These are phyloP conservation scores for Lepidium aucheri DNA, from an alignment of 345 rosid genomes.

Conservation along the genomic window DNA sequence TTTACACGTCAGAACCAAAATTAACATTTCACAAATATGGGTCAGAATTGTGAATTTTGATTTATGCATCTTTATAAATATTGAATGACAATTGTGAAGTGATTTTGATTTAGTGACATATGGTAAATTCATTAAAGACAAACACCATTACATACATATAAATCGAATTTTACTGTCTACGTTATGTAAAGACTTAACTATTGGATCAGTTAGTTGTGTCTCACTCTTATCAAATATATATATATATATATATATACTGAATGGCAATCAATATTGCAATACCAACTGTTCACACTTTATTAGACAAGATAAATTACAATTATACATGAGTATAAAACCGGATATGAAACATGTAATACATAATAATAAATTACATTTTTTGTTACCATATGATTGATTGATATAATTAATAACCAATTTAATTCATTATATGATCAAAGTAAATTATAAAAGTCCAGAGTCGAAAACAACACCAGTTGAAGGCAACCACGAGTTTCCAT, in stretches of 20 bases:
- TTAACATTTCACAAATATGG: neutral
- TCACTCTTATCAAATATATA: too few relatives aligned
- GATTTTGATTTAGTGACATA: too few relatives aligned
- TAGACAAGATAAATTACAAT: neutral
- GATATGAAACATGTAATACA: neutral
- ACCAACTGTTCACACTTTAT: neutral
- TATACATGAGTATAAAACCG: neutral
- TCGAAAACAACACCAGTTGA: constrained; percentile 25
- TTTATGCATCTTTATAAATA: too few relatives aligned
- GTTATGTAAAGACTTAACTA: too few relatives aligned
- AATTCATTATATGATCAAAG: neutral
- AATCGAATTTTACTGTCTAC: too few relatives aligned
- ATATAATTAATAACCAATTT: neutral
- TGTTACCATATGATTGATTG: neutral
- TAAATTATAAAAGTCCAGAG: constrained; percentile 15
- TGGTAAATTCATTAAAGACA: too few relatives aligned
- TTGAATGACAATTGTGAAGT: too few relatives aligned
- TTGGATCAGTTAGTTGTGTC: too few relatives aligned
- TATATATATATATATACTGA: too few relatives aligned
- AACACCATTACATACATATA: too few relatives aligned
- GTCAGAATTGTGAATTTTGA: too few relatives aligned
- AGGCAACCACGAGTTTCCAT: constrained; percentile 26
- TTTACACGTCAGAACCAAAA: neutral
- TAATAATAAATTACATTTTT: neutral
- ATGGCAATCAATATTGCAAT: too few relatives aligned